Conservation (phyloP, 1,284 basidiomycete genomes). For the Ceratobasidium sp. region DNA sequence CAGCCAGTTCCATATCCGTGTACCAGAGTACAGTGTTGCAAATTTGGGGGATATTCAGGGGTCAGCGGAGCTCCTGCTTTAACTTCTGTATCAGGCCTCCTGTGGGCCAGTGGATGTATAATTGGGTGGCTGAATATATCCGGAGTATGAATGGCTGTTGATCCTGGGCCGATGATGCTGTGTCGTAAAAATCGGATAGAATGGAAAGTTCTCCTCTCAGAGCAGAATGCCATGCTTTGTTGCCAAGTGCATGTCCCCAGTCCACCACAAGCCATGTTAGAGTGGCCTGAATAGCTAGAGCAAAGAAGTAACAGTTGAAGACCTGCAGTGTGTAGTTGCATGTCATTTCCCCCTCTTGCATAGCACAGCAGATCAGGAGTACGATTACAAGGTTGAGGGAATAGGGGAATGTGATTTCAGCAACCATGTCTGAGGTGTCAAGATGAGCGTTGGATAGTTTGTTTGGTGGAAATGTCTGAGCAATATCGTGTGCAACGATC, state of each 20-base stretch:
- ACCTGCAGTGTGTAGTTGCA: constrained; percentile 9
- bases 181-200: background rate
- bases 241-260: background rate
- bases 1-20: background rate
- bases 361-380: constrained; percentile 18
- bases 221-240: background rate
- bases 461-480: background rate
- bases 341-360: constrained; percentile 28
- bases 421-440: constrained; percentile 4
- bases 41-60: too few relatives aligned
- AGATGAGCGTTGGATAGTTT: background rate
- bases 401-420: background rate
- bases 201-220: background rate
- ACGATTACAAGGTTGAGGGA: background rate
- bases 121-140: background rate
- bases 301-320: constrained; percentile 39
- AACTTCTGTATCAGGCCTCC: background rate
- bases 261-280: background rate
- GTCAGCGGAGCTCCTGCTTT: background rate
- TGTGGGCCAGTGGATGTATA: background rate
- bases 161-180: background rate
- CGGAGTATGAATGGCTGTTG: background rate
- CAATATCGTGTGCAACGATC: background rate
- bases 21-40: background rate
- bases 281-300: constrained; percentile 8